Base-by-base conservation (phyloP, 2,329 filamentous ascomycete genomes). In the Fusarium domesticum region DNA sequence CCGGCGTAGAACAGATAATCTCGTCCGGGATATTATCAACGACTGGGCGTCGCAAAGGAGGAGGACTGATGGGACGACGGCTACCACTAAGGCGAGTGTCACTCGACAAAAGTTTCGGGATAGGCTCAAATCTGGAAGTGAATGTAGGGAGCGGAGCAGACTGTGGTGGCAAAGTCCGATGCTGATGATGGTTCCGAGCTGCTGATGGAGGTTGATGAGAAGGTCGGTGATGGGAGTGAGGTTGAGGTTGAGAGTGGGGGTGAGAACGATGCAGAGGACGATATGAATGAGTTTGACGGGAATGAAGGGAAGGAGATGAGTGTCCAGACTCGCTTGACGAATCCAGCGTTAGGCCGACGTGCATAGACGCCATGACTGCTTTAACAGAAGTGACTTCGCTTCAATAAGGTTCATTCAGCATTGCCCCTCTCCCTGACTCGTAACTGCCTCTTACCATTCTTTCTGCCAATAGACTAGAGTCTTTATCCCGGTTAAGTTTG, bases 1-100 rank as follows among this genome's bases (percentile, higher is more conserved):
- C 14, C 14, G 23, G 8, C 4, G 14, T 28, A 14, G 40, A 30
- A 18, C n/a, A 40, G 18, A 32, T 25, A 25, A 34, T 16, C 12
- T 19, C 19, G 31, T 28, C 23, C 10, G 31, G 38, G 17, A 43
- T 18, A 40, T 35, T 48, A 40, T 33, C 43, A 28, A 39, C 28
- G 18, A 35, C 35, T 18, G 50, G 40, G 42, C 62, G 56, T 41
- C 56, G 59, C 33, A 62, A 39, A 3, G 50, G 59, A 18, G 61
- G 60, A 11, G 64, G 63, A 47, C 60, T 68, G 42, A 62, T 58
- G 40, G 58, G 53, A 28, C 48, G 37, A 36, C 46, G 43, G 35
- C 35, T 48, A 39, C 44, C 20, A 33, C 31, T 42, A 35, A 37
- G 45, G 33, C 31, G 31, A 15, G 15, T 18, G 39, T 12, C 23